Base-by-base conservation (phyloP, 2,329 filamentous ascomycete genomes). In the Beauveria australis region DNA sequence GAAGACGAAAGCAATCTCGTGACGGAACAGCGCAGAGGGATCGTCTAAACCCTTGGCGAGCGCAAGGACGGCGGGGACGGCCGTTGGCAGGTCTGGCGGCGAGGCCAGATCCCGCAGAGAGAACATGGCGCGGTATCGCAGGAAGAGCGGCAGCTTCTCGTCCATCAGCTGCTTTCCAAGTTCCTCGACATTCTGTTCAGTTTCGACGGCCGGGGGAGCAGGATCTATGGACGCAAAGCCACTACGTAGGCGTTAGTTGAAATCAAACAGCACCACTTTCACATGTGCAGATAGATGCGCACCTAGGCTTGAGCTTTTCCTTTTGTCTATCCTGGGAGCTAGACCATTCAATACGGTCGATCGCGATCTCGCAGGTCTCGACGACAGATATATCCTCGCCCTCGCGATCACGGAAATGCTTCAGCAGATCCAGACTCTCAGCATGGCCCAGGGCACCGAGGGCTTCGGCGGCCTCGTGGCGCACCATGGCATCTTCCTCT, bases 1-100 rank as follows among this genome's bases (percentile, higher is more conserved):
- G 67, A 99, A 99, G 16, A 99, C 94, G 72, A 99, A 99, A 16
- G 94, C 94, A 66, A 99, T 92, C 73, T 99, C 94, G 77, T 99
- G 94, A 66, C 94, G 88, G 82, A 99, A 97, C 8, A 99, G 85
- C 5, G 92, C 92, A 53, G 92, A 97, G 19, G 86, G 81, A 72
- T 99, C 94, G 37, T 81, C 80, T 67, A 99, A 87, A 18, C 94
- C 94, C 70, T 87, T 88, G 51, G 94, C 91, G 52, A 99, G 83
- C 12, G 92, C 90, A 49, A 88, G 82, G 58, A 99, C 84, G 19
- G 94, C 93, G n/a, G 90, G 88, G 18, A 91, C 84, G 7, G 93
- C 92, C 2, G 92, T 96, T 2, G 92, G 89, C 48, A 95, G 86
- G 70, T 96, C 89, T 10, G 93, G 92, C 18, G 94, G 94, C 4